Percentiles rank a stretch among this genome's conserved stretches.
phyloP scores from a whole-genome alignment of 2,329 filamentous ascomycete genomes.

The Cordyceps pruinosa region DNA sequence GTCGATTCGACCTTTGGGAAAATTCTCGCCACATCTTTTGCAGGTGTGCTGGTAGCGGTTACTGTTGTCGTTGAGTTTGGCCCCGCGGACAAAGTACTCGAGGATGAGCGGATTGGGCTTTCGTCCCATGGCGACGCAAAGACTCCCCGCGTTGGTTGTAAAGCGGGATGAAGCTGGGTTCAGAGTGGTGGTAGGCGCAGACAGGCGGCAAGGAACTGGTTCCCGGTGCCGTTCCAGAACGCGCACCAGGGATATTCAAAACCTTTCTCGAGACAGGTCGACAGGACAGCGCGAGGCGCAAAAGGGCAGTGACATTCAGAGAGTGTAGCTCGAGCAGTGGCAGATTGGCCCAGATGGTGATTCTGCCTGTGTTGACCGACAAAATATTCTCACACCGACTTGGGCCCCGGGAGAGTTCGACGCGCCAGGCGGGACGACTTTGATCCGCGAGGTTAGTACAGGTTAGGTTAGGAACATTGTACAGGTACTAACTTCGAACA shows the following conservation, averaged over 20 bases:
- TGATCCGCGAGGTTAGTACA: no score
- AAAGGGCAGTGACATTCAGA: neutral
- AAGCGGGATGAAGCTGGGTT: neutral
- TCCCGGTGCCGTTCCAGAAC: slow-evolving; percentile 1
- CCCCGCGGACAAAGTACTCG: slow-evolving; percentile 80
- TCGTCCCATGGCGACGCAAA: slow-evolving; percentile 58
- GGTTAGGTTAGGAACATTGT: no score
- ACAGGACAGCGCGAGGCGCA: neutral
- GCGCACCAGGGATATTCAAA: neutral
- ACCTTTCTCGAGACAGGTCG: slow-evolving; percentile 9
- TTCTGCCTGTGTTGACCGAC: slow-evolving; percentile 36
- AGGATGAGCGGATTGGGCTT: slow-evolving; percentile 79
- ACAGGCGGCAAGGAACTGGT: neutral
- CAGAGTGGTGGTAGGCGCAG: neutral
- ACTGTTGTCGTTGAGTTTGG: slow-evolving; percentile 80
- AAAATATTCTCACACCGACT: slow-evolving; percentile 37
- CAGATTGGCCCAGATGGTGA: slow-evolving; percentile 21
- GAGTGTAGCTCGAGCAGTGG: slow-evolving; percentile 8
- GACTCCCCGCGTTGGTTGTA: neutral
- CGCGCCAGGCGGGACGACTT: slow-evolving; percentile 17
- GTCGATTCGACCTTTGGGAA: slow-evolving; percentile 83
- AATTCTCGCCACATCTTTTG: slow-evolving; percentile 80
- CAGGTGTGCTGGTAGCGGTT: slow-evolving; percentile 90
- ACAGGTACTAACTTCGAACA: no score
- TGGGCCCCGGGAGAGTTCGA: neutral